These are phyloP conservation scores for Bacterosira constricta DNA, from an alignment of 108 stramenopile genomes.

Conservation along the genomic window DNA sequence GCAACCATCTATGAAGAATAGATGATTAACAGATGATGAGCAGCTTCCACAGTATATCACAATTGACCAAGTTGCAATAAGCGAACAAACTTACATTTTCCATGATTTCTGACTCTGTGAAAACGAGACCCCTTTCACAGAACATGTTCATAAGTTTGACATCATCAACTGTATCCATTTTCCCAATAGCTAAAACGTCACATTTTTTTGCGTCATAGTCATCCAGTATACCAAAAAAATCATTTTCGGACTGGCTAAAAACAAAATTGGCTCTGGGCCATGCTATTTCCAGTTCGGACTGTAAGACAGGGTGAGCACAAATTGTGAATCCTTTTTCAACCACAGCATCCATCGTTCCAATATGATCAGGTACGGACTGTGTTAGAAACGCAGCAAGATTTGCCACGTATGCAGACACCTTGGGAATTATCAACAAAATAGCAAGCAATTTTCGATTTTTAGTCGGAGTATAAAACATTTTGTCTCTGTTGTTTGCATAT, in stretches of 20 bases:
- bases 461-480: too few species aligned
- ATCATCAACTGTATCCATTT: not conserved
- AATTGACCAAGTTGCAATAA: too few species aligned
- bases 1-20: too few species aligned
- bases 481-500: too few species aligned
- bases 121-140: not conserved
- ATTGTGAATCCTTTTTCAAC: not conserved
- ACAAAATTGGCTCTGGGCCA: constrained; percentile 6
- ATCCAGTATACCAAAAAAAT: not conserved
- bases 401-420: constrained; percentile 19
- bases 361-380: not conserved
- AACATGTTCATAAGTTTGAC: not conserved
- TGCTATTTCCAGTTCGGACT: not conserved
- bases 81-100: constrained; percentile 19
- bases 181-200: constrained; percentile 7
- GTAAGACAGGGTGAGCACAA: constrained; percentile 14
- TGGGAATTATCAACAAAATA: not conserved
- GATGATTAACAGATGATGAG: too few species aligned
- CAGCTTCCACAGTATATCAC: too few species aligned
- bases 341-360: not conserved
- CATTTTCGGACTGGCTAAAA: not conserved
- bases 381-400: constrained; percentile 21
- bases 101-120: not conserved
- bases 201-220: constrained; percentile 9
- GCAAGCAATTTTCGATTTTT: not conserved